These are phyloP conservation scores for Tephrocybe sp. DNA, from an alignment of 768 basidiomycete species.

Conservation along the genomic window DNA sequence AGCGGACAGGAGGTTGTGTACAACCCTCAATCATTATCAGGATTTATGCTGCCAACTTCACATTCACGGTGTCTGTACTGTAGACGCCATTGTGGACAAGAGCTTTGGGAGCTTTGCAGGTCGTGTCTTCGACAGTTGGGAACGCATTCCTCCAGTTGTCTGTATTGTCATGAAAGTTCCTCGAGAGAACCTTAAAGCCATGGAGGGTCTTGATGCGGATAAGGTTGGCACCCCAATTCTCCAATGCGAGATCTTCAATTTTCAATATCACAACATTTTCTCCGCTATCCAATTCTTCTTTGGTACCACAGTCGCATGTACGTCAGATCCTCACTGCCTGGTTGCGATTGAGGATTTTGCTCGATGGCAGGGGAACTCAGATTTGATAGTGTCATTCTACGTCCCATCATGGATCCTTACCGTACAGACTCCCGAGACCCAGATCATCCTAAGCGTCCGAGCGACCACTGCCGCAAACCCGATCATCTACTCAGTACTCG, in stretches of 20 bases:
- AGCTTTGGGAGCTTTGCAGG: background rate
- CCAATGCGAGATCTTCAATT: constrained; percentile 28
- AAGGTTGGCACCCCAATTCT: constrained; percentile 30
- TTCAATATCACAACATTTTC: constrained; percentile 28
- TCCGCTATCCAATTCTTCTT: constrained; percentile 30
- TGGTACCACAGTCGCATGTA: constrained; percentile 21
- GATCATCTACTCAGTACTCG: constrained; percentile 23
- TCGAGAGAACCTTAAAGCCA: constrained; percentile 23
- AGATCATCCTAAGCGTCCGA: constrained; percentile 27
- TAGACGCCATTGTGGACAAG: constrained; percentile 14
- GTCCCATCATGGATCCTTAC: constrained; percentile 30
- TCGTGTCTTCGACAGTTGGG: constrained; percentile 27
- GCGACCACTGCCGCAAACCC: constrained; percentile 9
- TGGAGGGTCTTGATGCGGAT: constrained; percentile 21
- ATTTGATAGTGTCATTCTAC: constrained; percentile 34
- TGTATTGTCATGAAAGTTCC: constrained; percentile 34
- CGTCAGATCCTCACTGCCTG: constrained; percentile 4
- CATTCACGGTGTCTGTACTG: constrained; percentile 34
- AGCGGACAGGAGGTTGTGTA: constrained; percentile 19
- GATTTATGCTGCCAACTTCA: constrained; percentile 46
- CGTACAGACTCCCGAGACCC: constrained; percentile 11
- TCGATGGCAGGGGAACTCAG: constrained; percentile 30
- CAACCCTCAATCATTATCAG: constrained; percentile 34
- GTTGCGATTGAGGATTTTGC: constrained; percentile 28
- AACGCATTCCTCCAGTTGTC: constrained; percentile 27